phyloP scores from a whole-genome alignment of 106 monocot species.

The Phalaenopsis aphrodite region DNA sequence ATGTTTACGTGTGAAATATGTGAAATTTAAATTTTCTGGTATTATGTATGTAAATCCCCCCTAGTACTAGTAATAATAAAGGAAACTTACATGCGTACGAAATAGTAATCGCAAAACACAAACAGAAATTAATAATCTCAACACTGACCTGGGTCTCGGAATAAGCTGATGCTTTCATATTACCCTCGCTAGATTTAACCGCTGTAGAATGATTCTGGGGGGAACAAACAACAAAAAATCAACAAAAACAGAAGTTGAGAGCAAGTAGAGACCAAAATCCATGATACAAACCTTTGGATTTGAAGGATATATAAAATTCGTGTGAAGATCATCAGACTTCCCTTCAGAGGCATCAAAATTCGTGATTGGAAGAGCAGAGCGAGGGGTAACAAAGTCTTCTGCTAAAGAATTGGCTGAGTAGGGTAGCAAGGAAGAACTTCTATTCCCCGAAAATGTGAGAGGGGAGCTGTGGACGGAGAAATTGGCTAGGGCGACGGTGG shows the following conservation, averaged over 20 bases:
- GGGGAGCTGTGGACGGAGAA: background rate
- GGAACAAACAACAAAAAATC: background rate
- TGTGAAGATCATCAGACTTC: background rate
- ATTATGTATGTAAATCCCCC: too few species aligned
- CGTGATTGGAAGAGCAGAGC: background rate
- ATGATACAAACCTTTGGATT: background rate
- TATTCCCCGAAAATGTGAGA: background rate
- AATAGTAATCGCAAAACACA: background rate
- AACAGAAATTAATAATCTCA: background rate
- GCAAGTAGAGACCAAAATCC: background rate
- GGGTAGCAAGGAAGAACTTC: background rate
- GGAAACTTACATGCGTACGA: background rate
- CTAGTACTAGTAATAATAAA: too few species aligned
- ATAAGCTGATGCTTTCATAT: background rate
- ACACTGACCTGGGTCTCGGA: background rate
- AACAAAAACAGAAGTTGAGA: background rate
- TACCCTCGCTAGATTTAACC: background rate
- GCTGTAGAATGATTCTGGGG: background rate
- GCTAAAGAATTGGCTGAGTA: background rate
- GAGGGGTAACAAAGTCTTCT: background rate
- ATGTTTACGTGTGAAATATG: too few species aligned
- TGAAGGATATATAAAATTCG: background rate
- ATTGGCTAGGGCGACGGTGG: background rate
- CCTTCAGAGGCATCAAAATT: background rate
- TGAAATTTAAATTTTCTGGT: too few species aligned